Conservation (phyloP, 305 asterid genomes). For the Fraxinus angustifolia region DNA sequence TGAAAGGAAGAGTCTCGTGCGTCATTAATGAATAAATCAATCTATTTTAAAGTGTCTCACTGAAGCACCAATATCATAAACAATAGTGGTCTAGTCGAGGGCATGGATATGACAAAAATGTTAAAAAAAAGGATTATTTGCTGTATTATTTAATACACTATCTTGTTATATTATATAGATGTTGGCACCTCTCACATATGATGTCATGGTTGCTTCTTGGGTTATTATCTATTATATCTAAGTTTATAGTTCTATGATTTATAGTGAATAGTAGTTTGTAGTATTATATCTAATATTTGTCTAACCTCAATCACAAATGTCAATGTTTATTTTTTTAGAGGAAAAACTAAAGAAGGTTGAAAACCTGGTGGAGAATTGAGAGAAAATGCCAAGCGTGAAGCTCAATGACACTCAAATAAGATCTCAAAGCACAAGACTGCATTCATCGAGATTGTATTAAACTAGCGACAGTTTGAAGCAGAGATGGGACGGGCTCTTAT, state of each 20-base stretch:
- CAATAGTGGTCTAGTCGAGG: neutral
- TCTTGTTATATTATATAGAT: neutral
- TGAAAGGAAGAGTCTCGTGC: neutral
- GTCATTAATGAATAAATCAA: neutral
- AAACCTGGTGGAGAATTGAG: no score
- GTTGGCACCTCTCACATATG: no score
- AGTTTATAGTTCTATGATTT: neutral
- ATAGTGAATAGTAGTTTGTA: neutral
- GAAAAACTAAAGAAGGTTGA: no score
- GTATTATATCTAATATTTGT: neutral
- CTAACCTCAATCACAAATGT: neutral
- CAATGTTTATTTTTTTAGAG: slow-evolving; percentile 19
- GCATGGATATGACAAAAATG: neutral
- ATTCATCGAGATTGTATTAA: no score
- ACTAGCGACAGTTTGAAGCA: no score
- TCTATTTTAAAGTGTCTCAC: neutral
- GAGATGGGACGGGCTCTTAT: no score
- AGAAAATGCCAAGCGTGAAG: no score
- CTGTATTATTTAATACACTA: neutral
- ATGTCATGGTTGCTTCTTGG: no score
- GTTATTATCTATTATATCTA: neutral
- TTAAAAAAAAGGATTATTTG: neutral
- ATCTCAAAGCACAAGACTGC: no score
- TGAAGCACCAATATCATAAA: neutral
- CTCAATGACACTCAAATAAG: no score